A percentile compares a stretch with the other conserved stretches of the same genome.
Evolutionary conservation across 345 rosid species (phyloP).

Genomic region (Syzygium aromaticum): DNA sequence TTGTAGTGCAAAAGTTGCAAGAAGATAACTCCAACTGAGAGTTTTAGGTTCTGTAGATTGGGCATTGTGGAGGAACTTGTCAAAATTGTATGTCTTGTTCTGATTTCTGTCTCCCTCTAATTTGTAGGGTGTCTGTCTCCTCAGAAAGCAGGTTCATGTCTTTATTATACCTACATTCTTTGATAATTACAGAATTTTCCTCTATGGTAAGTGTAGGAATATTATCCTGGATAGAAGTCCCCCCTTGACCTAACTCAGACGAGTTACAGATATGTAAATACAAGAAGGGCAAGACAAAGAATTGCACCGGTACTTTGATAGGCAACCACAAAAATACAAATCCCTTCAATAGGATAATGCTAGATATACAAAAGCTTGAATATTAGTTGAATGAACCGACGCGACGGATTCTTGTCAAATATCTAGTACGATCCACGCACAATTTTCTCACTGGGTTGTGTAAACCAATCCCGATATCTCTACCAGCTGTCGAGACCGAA

Average conservation of each 20-base stretch:
- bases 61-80: slow-evolving; percentile 1
- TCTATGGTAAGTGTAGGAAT: background rate
- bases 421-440: background rate
- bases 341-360: background rate
- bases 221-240: background rate
- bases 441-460: background rate
- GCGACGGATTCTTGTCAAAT: background rate
- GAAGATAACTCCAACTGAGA: slow-evolving; percentile 6
- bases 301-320: background rate
- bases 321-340: background rate
- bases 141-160: background rate
- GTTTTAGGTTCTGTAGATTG: slow-evolving; percentile 9
- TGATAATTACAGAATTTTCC: background rate
- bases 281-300: background rate
- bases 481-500: background rate
- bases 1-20: background rate
- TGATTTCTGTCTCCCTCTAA: slow-evolving; percentile 2
- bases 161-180: background rate
- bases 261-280: background rate
- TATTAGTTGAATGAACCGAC: background rate
- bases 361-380: background rate
- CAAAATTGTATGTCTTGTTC: slow-evolving; percentile 11
- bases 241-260: background rate
- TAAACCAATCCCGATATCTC: background rate
- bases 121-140: slow-evolving; percentile 5